Conservation (phyloP, 176 grass and related monocot genomes). For the Chrysopogon serrulatus region DNA sequence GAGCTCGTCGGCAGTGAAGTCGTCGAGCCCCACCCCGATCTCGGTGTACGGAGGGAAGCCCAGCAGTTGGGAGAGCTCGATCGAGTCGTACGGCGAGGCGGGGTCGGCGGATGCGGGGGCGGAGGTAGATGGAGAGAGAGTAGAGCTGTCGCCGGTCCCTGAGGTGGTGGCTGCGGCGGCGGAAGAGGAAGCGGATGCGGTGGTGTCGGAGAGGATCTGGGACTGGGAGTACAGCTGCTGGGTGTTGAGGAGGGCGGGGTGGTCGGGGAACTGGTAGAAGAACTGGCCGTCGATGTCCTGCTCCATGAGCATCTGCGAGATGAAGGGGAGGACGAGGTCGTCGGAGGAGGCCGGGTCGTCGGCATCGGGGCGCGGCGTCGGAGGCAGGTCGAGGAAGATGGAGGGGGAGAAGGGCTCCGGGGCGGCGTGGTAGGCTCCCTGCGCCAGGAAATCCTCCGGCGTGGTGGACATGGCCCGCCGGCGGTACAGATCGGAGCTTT, state of each 20-base stretch:
- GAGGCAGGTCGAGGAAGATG: background rate
- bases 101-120: too few species aligned
- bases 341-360: background rate
- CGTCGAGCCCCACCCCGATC: background rate
- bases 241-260: background rate
- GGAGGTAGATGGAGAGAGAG: too few species aligned
- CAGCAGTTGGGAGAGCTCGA: background rate
- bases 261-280: background rate
- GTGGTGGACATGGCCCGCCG: background rate
- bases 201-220: background rate
- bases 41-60: background rate
- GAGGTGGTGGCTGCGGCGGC: background rate
- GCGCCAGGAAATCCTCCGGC: background rate
- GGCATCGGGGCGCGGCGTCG: background rate
- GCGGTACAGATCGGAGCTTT: too few species aligned
- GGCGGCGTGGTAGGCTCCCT: background rate
- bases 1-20: background rate
- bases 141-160: too few species aligned
- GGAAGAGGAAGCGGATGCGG: background rate
- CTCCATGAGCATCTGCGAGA: background rate
- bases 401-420: background rate
- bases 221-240: constrained; percentile 6
- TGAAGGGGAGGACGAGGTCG: background rate
- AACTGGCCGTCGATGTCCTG: background rate
- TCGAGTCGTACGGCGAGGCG: too few species aligned